Conservation (phyloP, 2,329 filamentous ascomycete genomes). For the Hypoxylon rubiginosum region DNA sequence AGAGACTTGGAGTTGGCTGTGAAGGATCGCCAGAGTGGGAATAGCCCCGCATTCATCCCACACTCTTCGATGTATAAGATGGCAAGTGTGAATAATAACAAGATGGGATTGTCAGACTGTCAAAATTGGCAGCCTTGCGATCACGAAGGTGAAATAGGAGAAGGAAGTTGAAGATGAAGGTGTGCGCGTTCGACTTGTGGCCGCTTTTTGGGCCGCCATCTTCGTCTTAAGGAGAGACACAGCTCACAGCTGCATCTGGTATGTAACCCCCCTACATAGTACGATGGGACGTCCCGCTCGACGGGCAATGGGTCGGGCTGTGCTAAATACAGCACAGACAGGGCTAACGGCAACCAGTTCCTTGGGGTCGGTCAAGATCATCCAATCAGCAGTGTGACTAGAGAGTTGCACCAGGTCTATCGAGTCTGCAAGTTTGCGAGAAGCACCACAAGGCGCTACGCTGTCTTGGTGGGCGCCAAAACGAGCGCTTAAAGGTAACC, state of each 20-base stretch:
- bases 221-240: conserved; percentile 12
- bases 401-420: conserved; percentile 16
- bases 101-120: not conserved
- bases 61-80: conserved; percentile 11
- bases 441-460: conserved; percentile 31
- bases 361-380: conserved; percentile 33
- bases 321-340: conserved; percentile 33
- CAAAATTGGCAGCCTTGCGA: not conserved
- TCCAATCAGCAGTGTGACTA: conserved; percentile 37
- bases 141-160: conserved; percentile 4
- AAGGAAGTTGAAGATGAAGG: conserved; percentile 4
- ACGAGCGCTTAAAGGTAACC: conserved; percentile 32
- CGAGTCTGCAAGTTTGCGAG: conserved; percentile 8
- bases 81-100: not conserved
- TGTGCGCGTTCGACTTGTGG: conserved; percentile 22
- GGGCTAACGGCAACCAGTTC: conserved; percentile 17
- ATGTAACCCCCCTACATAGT: conserved; percentile 16
- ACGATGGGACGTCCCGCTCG: conserved; percentile 26
- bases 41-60: conserved; percentile 31
- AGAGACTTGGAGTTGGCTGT: conserved; percentile 15
- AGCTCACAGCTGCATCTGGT: conserved; percentile 2
- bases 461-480: conserved; percentile 31
- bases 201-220: conserved; percentile 36
- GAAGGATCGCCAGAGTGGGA: conserved; percentile 27
- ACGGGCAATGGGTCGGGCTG: conserved; percentile 13